Evolutionary conservation across 1,284 basidiomycete species (phyloP), one percentile per base, ranked within the genome.

Genomic region (Trichosporon inkin): DNA sequence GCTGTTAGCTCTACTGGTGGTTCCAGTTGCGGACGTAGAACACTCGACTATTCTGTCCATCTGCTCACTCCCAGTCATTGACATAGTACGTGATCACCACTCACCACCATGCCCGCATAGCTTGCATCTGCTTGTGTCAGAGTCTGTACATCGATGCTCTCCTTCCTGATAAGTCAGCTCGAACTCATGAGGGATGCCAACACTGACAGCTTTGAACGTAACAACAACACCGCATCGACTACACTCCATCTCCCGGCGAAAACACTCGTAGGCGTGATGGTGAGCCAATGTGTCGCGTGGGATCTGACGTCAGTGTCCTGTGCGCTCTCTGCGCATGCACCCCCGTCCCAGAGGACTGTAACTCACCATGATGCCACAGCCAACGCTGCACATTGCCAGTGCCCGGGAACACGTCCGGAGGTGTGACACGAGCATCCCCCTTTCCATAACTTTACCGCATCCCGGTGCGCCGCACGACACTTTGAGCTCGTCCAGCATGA

Each of bases 401-500:
- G 82, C 78, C 67, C 82, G 88, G 55, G 77, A 75, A 68, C 90
- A 92, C 3, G 85, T 83, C 57, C 81, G 81, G 53, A 89, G 70
- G 71, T 92, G 90, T 0, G 80, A 68, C 2, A 82, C 78, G 17
- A 90, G 77, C n/a, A 86, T 74, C 63, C 88, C 87, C 34, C 90
- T 80, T 73, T 92, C 86, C 68, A 84, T 85, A 13, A 83, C 85
- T 71, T 84, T 76, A 4, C 76, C 71, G 72, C 90, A 92, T 3
- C 58, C 70, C 10, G 69, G 68, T 6, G 68, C 68, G 1, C 84
- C 81, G 74, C 90, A 92, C 69, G 86, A 84, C 0, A 92, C 89
- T 28, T 84, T 61, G 41, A 93, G 81, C 78, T 92, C 90, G 66
- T 92, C 89, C 39, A 92, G 88, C 68, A 93, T 85, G 47, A 73